A percentile compares a stretch with the other conserved stretches of the same genome.
phyloP scores from a whole-genome alignment of 2,329 filamentous ascomycete genomes.

The Cryphonectria carpinicola region DNA sequence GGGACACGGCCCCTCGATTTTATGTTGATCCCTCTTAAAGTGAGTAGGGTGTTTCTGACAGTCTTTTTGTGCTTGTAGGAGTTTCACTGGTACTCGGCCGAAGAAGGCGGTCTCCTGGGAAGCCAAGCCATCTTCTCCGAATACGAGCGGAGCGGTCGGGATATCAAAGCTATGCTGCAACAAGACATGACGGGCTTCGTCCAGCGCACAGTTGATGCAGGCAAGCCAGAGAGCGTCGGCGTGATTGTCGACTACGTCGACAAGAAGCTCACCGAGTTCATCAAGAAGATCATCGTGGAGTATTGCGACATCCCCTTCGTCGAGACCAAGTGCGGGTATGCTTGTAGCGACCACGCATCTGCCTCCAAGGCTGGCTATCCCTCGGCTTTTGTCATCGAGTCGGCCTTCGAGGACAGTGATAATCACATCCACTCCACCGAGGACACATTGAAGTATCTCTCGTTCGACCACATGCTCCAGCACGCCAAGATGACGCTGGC shows the following conservation, averaged over 20 bases:
- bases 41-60: not conserved
- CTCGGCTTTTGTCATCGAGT: constrained; percentile 77
- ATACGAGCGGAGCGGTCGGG: constrained; percentile 39
- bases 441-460: constrained; percentile 72
- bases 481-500: constrained; percentile 84
- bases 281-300: constrained; percentile 42
- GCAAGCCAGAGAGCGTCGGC: constrained; percentile 39
- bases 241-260: constrained; percentile 47
- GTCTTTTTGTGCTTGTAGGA: constrained; percentile 46
- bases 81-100: constrained; percentile 61
- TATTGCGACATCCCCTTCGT: constrained; percentile 62
- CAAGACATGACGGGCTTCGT: constrained; percentile 50
- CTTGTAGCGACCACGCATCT: constrained; percentile 76
- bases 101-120: constrained; percentile 76
- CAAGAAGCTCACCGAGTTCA: constrained; percentile 40
- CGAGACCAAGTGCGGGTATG: constrained; percentile 87
- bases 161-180: constrained; percentile 48
- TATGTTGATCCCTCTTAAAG: not conserved
- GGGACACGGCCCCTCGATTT: too few relatives aligned
- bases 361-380: constrained; percentile 76
- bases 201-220: constrained; percentile 31
- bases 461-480: constrained; percentile 90
- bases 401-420: constrained; percentile 67
- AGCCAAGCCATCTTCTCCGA: constrained; percentile 58
- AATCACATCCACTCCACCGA: constrained; percentile 72